A percentile compares a stretch with the other conserved stretches of the same genome.
Conservation (phyloP, 768 basidiomycete genomes). For the Mycena venus region DNA sequence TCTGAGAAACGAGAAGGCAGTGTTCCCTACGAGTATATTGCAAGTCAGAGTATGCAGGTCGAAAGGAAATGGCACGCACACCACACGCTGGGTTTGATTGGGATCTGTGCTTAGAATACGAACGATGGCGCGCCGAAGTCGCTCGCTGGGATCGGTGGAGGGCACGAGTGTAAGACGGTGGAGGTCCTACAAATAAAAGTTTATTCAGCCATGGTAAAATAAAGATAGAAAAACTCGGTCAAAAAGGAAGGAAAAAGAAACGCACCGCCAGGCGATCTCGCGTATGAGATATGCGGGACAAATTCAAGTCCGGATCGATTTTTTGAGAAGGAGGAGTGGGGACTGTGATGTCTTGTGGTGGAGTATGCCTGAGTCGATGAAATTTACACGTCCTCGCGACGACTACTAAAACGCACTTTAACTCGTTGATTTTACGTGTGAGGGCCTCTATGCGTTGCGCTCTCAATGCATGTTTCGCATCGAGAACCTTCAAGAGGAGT, state of each 20-base stretch:
- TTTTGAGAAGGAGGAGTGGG: background rate
- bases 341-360: background rate
- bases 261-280: background rate
- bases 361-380: background rate
- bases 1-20: background rate
- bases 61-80: background rate
- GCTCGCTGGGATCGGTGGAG: background rate
- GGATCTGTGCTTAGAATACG: background rate
- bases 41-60: background rate
- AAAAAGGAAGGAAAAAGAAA: background rate
- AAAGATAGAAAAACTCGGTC: too few relatives aligned
- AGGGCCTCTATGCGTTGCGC: slow-evolving; percentile 12
- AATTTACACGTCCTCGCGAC: too few relatives aligned
- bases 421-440: background rate
- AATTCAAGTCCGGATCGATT: background rate
- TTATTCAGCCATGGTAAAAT: background rate
- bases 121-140: background rate
- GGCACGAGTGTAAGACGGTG: background rate
- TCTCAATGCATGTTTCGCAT: slow-evolving; percentile 14
- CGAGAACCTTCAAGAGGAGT: slow-evolving; percentile 15
- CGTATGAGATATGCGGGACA: background rate
- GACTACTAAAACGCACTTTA: background rate
- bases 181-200: background rate
- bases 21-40: background rate
- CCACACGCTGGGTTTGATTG: background rate